phyloP scores from a whole-genome alignment of 1,284 basidiomycete genomes.

The Marasmius tenuissimus region DNA sequence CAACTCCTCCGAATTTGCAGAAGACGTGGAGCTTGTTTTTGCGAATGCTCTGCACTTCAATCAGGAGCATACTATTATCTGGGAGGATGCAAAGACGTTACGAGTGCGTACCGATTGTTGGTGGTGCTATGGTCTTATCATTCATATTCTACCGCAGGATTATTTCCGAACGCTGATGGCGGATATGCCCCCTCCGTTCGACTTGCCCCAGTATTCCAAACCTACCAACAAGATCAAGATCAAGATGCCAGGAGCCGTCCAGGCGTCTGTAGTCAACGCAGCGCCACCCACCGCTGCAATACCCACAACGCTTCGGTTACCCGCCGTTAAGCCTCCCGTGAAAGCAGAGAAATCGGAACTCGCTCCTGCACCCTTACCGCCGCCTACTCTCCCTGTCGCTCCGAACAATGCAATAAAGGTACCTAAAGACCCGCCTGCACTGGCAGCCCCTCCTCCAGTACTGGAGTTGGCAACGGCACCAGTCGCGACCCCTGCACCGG shows the following conservation, averaged over 20 bases:
- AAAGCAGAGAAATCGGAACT: neutral
- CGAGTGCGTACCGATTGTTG: slow-evolving; percentile 45
- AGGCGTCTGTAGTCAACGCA: slow-evolving; percentile 19
- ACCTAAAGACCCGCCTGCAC: neutral
- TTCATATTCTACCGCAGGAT: slow-evolving; percentile 43
- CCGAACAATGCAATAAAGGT: neutral
- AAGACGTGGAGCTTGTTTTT: slow-evolving; percentile 88
- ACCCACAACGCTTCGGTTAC: slow-evolving; percentile 9
- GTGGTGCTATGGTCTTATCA: slow-evolving; percentile 12
- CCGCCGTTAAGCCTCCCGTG: slow-evolving; percentile 20
- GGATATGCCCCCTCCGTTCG: slow-evolving; percentile 65
- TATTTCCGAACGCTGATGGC: slow-evolving; percentile 72
- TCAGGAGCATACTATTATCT: slow-evolving; percentile 72
- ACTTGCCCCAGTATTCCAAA: slow-evolving; percentile 61
- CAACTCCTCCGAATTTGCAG: slow-evolving; percentile 70
- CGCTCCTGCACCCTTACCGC: slow-evolving; percentile 2
- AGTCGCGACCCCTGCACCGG: slow-evolving; percentile 5
- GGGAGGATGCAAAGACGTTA: slow-evolving; percentile 69
- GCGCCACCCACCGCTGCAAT: slow-evolving; percentile 9
- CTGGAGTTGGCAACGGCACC: slow-evolving; percentile 18
- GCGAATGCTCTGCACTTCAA: slow-evolving; percentile 88
- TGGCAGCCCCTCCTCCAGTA: neutral
- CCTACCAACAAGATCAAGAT: slow-evolving; percentile 65
- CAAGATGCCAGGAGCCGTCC: slow-evolving; percentile 48
- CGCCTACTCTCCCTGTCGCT: slow-evolving; percentile 12